A percentile compares a stretch with the other conserved stretches of the same genome.
Conservation (phyloP, 2,329 filamentous ascomycete species). For the Monosporascus cannonballus region DNA sequence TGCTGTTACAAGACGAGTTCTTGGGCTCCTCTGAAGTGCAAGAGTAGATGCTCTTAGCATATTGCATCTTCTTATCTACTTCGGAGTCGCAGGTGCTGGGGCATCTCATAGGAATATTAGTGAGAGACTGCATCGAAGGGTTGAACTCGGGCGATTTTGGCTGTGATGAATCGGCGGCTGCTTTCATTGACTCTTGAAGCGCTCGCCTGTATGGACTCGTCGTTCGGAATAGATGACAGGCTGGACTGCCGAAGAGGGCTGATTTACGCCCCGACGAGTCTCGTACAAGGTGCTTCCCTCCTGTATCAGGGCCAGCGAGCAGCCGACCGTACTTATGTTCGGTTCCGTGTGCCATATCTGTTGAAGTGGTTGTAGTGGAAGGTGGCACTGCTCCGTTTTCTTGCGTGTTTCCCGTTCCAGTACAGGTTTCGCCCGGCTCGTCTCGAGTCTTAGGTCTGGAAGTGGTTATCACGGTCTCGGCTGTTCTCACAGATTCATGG, state of each 20-base stretch:
- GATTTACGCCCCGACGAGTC: slow-evolving; percentile 37
- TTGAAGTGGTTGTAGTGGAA: slow-evolving; percentile 1
- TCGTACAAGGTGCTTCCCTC: slow-evolving; percentile 17
- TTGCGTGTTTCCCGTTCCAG: neutral
- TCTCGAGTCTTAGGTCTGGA: neutral
- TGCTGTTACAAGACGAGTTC: slow-evolving; percentile 4
- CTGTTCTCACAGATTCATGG: slow-evolving; percentile 5
- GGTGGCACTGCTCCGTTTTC: neutral
- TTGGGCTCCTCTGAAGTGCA: slow-evolving; percentile 18
- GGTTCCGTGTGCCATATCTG: slow-evolving; percentile 15
- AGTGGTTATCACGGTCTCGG: neutral
- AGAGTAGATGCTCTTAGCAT: slow-evolving; percentile 47
- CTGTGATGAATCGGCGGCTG: slow-evolving; percentile 22
- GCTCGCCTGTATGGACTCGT: slow-evolving; percentile 50
- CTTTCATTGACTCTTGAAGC: slow-evolving; percentile 40
- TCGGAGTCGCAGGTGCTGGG: slow-evolving; percentile 34
- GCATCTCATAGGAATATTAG: slow-evolving; percentile 34
- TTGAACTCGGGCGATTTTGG: slow-evolving; percentile 24
- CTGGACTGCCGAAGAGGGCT: slow-evolving; percentile 46
- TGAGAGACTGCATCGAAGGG: slow-evolving; percentile 34
- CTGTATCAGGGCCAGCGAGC: slow-evolving; percentile 1
- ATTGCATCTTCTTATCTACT: slow-evolving; percentile 29
- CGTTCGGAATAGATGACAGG: slow-evolving; percentile 46
- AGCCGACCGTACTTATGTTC: neutral
- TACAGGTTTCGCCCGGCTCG: neutral